Evolutionary conservation across 306 rosid species (phyloP).

Genomic region (Acmispon strigosus): DNA sequence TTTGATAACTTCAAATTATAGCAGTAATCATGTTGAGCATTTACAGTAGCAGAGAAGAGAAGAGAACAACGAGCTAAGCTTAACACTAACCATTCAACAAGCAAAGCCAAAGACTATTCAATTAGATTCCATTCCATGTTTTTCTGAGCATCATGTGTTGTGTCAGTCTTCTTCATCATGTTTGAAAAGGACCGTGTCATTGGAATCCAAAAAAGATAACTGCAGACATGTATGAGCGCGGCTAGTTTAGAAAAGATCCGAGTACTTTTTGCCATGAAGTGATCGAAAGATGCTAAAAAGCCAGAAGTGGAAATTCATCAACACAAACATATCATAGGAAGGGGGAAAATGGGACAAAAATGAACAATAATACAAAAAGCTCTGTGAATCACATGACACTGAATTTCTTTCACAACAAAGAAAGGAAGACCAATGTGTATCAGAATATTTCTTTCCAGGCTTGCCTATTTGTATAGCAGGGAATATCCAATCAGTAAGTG

Average conservation of each 20-base stretch:
- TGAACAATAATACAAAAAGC: constrained; percentile 10
- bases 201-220: constrained; percentile 15
- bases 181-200: constrained; percentile 31
- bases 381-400: constrained; percentile 38
- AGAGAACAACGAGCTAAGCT: not conserved
- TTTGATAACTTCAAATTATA: too few relatives aligned
- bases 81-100: not conserved
- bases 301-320: constrained; percentile 19
- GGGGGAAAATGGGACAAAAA: not conserved
- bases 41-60: not conserved
- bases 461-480: constrained; percentile 7
- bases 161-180: constrained; percentile 31
- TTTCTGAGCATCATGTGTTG: constrained; percentile 21
- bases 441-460: constrained; percentile 16
- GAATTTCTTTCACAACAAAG: constrained; percentile 14
- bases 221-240: constrained; percentile 42
- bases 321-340: constrained; percentile 24
- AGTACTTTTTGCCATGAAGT: constrained; percentile 28
- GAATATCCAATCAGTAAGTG: constrained; percentile 1
- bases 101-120: too few relatives aligned
- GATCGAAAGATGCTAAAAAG: constrained; percentile 35
- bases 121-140: constrained; percentile 27
- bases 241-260: constrained; percentile 20
- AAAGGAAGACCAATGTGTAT: constrained; percentile 8
- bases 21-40: too few relatives aligned